These are phyloP conservation scores for Monascus ruber DNA, from an alignment of 2,329 filamentous ascomycete species.

Conservation along the genomic window DNA sequence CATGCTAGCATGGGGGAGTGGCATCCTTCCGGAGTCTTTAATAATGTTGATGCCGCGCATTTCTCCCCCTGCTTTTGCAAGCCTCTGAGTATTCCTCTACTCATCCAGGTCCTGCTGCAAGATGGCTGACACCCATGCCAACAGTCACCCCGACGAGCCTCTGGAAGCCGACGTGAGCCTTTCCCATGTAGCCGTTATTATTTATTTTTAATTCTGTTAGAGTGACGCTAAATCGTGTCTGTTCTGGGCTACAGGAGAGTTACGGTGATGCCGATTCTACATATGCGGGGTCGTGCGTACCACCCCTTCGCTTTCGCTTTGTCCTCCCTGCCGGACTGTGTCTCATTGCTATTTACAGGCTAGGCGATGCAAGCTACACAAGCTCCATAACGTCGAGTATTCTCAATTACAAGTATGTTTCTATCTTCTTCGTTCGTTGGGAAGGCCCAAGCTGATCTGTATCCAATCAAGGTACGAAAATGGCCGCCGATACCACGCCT, in stretches of 20 bases:
- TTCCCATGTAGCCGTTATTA: no score
- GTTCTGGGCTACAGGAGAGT: not conserved
- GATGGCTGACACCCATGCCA: no score
- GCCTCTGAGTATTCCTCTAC: no score
- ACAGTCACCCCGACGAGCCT: no score
- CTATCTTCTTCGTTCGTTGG: not conserved
- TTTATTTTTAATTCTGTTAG: no score
- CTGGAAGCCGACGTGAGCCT: no score
- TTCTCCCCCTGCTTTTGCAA: no score
- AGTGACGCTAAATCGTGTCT: no score
- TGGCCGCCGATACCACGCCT: conserved; percentile 21
- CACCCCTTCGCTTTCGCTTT: not conserved
- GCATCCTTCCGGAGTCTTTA: no score
- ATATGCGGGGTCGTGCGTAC: conserved; percentile 1
- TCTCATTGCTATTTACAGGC: not conserved
- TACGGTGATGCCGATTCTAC: conserved; percentile 1
- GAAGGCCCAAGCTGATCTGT: not conserved
- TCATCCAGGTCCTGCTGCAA: no score
- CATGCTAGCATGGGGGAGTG: no score
- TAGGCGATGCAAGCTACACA: conserved; percentile 5
- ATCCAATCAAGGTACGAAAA: conserved; percentile 11
- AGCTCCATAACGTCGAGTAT: conserved; percentile 9
- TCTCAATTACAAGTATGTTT: conserved; percentile 8
- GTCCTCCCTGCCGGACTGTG: not conserved
- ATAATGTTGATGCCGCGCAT: no score